Conservation (phyloP, 2,329 filamentous ascomycete species). For the Monilinia laxa region DNA sequence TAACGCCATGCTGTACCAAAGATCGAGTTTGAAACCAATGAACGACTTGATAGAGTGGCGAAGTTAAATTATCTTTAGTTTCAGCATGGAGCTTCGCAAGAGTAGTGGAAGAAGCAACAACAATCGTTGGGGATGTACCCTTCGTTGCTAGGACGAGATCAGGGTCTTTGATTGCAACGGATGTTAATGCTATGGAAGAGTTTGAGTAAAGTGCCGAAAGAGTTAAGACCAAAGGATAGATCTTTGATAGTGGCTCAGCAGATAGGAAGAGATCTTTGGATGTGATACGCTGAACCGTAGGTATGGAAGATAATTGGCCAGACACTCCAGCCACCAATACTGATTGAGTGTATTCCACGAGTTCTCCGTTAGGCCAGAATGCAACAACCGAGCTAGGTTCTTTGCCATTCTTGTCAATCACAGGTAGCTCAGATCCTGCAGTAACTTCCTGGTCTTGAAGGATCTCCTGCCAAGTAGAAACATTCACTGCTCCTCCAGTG, state of each 20-base stretch:
- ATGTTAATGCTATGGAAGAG: slow-evolving; percentile 82
- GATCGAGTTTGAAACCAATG: slow-evolving; percentile 71
- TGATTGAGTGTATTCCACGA: slow-evolving; percentile 76
- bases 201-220: slow-evolving; percentile 83
- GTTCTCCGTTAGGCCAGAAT: slow-evolving; percentile 67
- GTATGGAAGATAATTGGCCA: slow-evolving; percentile 73
- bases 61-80: slow-evolving; percentile 58
- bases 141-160: slow-evolving; percentile 72
- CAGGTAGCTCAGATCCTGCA: slow-evolving; percentile 63
- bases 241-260: slow-evolving; percentile 75
- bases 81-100: slow-evolving; percentile 66
- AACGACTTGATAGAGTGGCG: slow-evolving; percentile 63
- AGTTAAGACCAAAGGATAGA: slow-evolving; percentile 76
- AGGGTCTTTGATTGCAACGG: slow-evolving; percentile 71
- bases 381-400: slow-evolving; percentile 57
- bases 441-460: slow-evolving; percentile 65
- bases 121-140: slow-evolving; percentile 75
- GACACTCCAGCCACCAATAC: slow-evolving; percentile 89
- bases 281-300: slow-evolving; percentile 69
- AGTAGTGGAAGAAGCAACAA: slow-evolving; percentile 74
- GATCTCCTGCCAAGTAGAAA: slow-evolving; percentile 92
- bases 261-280: slow-evolving; percentile 80
- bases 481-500: slow-evolving; percentile 70
- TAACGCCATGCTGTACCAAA: slow-evolving; percentile 67
- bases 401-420: slow-evolving; percentile 54